These are phyloP conservation scores for Blastobotrys capitulatus DNA, from an alignment of 1,139 yeast genomes.

Conservation along the genomic window DNA sequence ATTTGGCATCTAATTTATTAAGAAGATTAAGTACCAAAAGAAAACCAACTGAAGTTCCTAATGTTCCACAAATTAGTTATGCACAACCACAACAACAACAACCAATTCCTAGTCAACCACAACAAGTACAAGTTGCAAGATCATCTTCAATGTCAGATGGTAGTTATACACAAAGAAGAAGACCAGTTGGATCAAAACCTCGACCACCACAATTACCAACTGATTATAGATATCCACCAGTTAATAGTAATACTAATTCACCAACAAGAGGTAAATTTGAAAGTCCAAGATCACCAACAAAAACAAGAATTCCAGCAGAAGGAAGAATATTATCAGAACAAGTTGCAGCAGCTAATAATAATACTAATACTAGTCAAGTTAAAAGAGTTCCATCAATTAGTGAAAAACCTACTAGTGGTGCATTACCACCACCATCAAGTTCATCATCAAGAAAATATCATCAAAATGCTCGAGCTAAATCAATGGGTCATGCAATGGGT, in stretches of 20 bases:
- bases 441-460: slow-evolving; percentile 40
- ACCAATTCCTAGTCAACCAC: slow-evolving; percentile 7
- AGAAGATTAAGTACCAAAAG: slow-evolving; percentile 28
- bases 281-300: slow-evolving; percentile 8
- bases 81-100: slow-evolving; percentile 2
- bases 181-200: slow-evolving; percentile 5
- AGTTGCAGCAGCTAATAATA: slow-evolving; percentile 1
- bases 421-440: slow-evolving; percentile 1
- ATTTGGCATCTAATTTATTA: slow-evolving; percentile 25
- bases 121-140: slow-evolving; percentile 14
- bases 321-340: slow-evolving; percentile 5
- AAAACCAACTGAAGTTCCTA: slow-evolving; percentile 15
- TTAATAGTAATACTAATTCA: slow-evolving; percentile 3
- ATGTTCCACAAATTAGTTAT: not conserved
- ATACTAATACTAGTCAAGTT: not conserved
- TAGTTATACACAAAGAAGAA: slow-evolving; percentile 2
- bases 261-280: slow-evolving; percentile 5
- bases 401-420: not conserved
- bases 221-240: slow-evolving; percentile 3
- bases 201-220: slow-evolving; percentile 7
- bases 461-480: slow-evolving; percentile 86
- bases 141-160: slow-evolving; percentile 22
- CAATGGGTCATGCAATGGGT: slow-evolving; percentile 68
- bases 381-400: slow-evolving; percentile 1
- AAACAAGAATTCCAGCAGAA: slow-evolving; percentile 4